These are phyloP conservation scores for Pistacia atlantica DNA, from an alignment of 345 rosid species.

Conservation along the genomic window DNA sequence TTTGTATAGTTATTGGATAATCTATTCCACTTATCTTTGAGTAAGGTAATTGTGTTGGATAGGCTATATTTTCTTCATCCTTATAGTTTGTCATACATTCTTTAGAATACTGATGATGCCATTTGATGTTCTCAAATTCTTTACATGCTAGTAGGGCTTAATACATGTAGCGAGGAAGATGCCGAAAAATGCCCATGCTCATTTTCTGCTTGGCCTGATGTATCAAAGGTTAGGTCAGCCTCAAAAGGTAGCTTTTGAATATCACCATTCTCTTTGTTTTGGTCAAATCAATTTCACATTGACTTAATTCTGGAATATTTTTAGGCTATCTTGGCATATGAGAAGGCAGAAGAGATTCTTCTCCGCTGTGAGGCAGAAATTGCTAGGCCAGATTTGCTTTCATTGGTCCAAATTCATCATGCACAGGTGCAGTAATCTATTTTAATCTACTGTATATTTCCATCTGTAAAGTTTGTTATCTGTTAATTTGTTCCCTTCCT, in stretches of 20 bases:
- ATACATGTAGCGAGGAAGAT: conserved; percentile 92
- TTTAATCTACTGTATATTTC: neutral
- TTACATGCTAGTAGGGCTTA: conserved; percentile 64
- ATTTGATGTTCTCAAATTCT: neutral
- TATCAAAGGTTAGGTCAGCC: conserved; percentile 90
- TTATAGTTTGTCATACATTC: too few species aligned
- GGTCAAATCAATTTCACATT: conserved; percentile 11
- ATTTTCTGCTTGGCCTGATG: conserved; percentile 95
- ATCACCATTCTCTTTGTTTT: neutral
- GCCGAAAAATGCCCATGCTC: conserved; percentile 97
- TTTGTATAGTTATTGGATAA: too few species aligned
- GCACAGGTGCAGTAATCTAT: conserved; percentile 71
- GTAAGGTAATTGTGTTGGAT: neutral
- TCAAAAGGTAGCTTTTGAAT: conserved; percentile 65
- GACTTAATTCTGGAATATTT: conserved; percentile 20
- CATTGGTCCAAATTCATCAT: conserved; percentile 89
- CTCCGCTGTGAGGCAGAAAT: conserved; percentile 76
- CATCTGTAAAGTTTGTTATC: conserved; percentile 2
- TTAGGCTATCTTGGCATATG: conserved; percentile 84
- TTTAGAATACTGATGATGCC: neutral
- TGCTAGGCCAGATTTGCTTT: conserved; percentile 89
- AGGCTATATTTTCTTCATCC: neutral
- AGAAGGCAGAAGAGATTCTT: conserved; percentile 92
- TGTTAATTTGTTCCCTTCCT: neutral
- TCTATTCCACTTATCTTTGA: too few species aligned